A percentile compares a stretch with the other conserved stretches of the same genome.
phyloP scores from a whole-genome alignment of 192 early-diverging fungal genomes.

The Linnemannia hyalina region DNA sequence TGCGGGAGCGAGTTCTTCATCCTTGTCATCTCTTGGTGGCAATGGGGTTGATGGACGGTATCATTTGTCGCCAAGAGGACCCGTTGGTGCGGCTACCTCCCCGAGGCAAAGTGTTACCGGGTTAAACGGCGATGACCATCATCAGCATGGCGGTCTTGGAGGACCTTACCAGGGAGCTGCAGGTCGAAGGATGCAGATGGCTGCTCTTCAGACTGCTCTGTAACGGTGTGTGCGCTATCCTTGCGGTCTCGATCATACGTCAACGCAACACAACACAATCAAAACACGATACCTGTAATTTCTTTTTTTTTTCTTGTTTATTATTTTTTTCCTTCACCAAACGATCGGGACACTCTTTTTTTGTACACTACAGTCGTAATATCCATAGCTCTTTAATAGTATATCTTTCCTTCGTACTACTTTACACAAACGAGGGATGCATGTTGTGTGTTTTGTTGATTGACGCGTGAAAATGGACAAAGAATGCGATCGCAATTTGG shows the following conservation, averaged over 20 bases:
- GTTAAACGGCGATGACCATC: slow-evolving; percentile 8
- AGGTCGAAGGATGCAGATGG: neutral
- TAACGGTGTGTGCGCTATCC: neutral
- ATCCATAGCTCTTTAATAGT: too few relatives aligned
- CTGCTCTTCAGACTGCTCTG: neutral
- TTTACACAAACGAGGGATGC: too few relatives aligned
- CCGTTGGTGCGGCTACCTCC: neutral
- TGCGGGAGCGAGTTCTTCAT: neutral
- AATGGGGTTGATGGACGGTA: slow-evolving; percentile 5
- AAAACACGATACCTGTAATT: too few relatives aligned
- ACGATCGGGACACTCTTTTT: too few relatives aligned
- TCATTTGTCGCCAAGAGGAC: slow-evolving; percentile 25
- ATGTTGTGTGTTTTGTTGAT: neutral
- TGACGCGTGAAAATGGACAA: too few relatives aligned
- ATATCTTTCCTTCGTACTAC: too few relatives aligned
- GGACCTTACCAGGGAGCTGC: neutral
- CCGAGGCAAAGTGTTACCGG: slow-evolving; percentile 21
- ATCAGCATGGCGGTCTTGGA: neutral
- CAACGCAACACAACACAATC: too few relatives aligned
- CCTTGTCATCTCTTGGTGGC: neutral
- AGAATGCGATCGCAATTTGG: too few relatives aligned
- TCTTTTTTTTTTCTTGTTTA: too few relatives aligned
- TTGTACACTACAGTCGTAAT: too few relatives aligned
- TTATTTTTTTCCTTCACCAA: too few relatives aligned
- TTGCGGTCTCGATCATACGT: too few relatives aligned